Percentiles rank a stretch among this genome's conserved stretches.
Conservation (phyloP, 345 rosid species). For the Dovyalis caffra region DNA sequence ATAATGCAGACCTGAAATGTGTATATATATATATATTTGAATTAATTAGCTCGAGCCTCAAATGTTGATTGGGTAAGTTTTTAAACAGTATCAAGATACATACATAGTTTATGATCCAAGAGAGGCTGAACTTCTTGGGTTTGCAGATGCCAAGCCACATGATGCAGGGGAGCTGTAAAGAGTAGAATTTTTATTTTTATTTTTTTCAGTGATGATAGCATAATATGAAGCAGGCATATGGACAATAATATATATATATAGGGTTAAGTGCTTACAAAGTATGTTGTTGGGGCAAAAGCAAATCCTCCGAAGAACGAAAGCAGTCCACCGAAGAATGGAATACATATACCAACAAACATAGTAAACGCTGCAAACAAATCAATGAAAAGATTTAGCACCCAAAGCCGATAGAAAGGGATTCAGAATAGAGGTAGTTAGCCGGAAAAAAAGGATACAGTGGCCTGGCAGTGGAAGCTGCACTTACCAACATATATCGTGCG, state of each 20-base stretch:
- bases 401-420: background rate
- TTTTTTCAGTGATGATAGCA: background rate
- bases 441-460: background rate
- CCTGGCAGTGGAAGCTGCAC: constrained; percentile 9
- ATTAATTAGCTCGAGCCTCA: background rate
- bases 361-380: constrained; percentile 53
- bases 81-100: background rate
- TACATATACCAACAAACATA: constrained; percentile 52
- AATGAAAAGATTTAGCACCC: background rate
- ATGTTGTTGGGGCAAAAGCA: constrained; percentile 81
- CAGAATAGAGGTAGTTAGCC: background rate
- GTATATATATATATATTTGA: background rate
- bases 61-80: background rate
- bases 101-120: constrained; percentile 80
- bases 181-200: no score
- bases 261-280: constrained; percentile 44
- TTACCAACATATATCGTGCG: constrained; percentile 71
- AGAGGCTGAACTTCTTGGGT: constrained; percentile 59
- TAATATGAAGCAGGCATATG: background rate
- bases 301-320: constrained; percentile 89
- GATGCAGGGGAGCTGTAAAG: constrained; percentile 66
- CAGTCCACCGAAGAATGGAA: constrained; percentile 81
- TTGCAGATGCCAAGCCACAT: constrained; percentile 69
- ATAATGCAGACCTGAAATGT: constrained; percentile 68
- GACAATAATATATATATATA: background rate